Conservation (phyloP, 2,329 filamentous ascomycete genomes). For the Claviceps purpurea region DNA sequence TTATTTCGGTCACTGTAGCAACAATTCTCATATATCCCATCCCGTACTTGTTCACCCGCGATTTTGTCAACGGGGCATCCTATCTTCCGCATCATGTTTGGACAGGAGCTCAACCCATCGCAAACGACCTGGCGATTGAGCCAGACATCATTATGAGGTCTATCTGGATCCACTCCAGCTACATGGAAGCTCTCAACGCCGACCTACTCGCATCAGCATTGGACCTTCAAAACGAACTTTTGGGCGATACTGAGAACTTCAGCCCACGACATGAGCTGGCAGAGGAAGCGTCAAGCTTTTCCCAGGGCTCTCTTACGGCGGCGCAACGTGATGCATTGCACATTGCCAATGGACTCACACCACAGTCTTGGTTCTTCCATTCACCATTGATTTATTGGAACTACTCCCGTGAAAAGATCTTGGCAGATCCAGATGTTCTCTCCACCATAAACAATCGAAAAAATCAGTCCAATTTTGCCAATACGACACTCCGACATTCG, state of each 20-base stretch:
- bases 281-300: slow-evolving; percentile 15
- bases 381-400: slow-evolving; percentile 76
- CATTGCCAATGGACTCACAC: slow-evolving; percentile 44
- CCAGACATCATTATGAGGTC: slow-evolving; percentile 72
- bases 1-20: slow-evolving; percentile 60
- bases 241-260: slow-evolving; percentile 47
- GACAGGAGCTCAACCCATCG: slow-evolving; percentile 57
- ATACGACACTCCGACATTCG: slow-evolving; percentile 61
- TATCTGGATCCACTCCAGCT: slow-evolving; percentile 68
- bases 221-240: slow-evolving; percentile 54
- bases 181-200: slow-evolving; percentile 60
- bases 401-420: slow-evolving; percentile 45
- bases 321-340: slow-evolving; percentile 41
- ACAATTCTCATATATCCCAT: slow-evolving; percentile 61
- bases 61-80: slow-evolving; percentile 57
- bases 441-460: slow-evolving; percentile 55
- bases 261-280: slow-evolving; percentile 27
- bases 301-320: slow-evolving; percentile 25
- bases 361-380: slow-evolving; percentile 63
- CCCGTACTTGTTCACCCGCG: slow-evolving; percentile 59
- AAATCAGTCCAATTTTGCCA: slow-evolving; percentile 50
- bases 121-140: slow-evolving; percentile 32
- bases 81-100: slow-evolving; percentile 69
- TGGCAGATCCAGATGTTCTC: slow-evolving; percentile 48
- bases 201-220: slow-evolving; percentile 53